Evolutionary conservation across 768 basidiomycete genomes (phyloP).

Genomic region (Leccinum broughii): DNA sequence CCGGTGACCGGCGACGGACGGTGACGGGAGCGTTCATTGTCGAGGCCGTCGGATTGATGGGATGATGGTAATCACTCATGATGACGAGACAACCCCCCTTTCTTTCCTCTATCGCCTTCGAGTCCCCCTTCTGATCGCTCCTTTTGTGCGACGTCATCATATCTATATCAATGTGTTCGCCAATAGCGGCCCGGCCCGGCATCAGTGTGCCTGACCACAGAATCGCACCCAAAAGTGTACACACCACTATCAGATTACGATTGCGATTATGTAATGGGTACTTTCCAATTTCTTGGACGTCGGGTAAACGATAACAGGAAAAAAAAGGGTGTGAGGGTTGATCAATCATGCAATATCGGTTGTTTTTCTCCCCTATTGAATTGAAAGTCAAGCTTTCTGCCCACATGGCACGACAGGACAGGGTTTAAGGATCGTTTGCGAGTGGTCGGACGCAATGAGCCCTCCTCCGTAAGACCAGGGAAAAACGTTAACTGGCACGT

Average conservation of each 20-base stretch:
- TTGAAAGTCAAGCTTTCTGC: neutral
- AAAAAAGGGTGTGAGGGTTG: neutral
- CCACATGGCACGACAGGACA: neutral
- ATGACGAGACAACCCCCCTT: constrained; percentile 2
- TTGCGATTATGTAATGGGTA: neutral
- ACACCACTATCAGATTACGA: constrained; percentile 9
- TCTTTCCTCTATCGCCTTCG: neutral
- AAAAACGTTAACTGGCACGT: neutral
- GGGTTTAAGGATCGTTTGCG: neutral
- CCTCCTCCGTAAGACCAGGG: neutral
- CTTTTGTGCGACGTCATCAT: neutral
- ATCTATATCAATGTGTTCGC: neutral
- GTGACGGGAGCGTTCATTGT: neutral
- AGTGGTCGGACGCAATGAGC: neutral
- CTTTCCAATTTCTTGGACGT: constrained; percentile 2
- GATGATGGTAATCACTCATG: neutral
- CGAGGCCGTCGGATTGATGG: neutral
- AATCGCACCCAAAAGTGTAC: neutral
- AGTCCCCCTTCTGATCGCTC: neutral
- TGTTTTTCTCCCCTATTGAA: neutral
- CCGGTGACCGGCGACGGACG: neutral
- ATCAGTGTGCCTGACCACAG: constrained; percentile 23
- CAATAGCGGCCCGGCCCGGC: neutral
- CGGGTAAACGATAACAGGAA: neutral
- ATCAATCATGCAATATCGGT: neutral